These are phyloP conservation scores for Keqinozyma sinolaborantium DNA, from an alignment of 1,139 yeast species.

Conservation along the genomic window DNA sequence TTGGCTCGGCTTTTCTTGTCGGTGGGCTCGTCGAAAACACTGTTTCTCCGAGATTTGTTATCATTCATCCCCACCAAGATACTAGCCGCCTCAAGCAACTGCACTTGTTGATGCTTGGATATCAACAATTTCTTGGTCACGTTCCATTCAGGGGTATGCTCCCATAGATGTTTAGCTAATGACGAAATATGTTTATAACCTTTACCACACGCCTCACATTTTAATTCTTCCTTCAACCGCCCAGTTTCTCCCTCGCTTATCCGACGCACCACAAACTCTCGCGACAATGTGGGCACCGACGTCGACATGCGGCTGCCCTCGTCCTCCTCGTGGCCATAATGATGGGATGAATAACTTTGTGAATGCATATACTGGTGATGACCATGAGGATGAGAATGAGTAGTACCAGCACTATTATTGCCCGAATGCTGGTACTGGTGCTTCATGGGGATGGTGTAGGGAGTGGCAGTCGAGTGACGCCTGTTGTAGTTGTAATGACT, in stretches of 20 bases:
- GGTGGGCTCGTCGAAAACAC: slow-evolving; percentile 10
- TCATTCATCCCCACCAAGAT: slow-evolving; percentile 82
- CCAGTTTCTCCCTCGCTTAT: slow-evolving; percentile 87
- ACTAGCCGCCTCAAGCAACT: slow-evolving; percentile 82
- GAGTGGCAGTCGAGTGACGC: slow-evolving; percentile 28
- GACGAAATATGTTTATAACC: slow-evolving; percentile 86
- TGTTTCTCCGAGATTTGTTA: slow-evolving; percentile 10
- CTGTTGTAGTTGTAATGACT: slow-evolving; percentile 30
- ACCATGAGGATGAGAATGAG: slow-evolving; percentile 5
- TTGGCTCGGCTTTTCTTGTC: slow-evolving; percentile 9
- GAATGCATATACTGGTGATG: slow-evolving; percentile 6
- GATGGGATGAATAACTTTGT: not conserved
- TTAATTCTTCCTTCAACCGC: slow-evolving; percentile 73
- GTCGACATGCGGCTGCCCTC: slow-evolving; percentile 16
- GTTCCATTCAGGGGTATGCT: slow-evolving; percentile 89
- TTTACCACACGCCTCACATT: slow-evolving; percentile 88
- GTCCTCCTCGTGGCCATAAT: slow-evolving; percentile 4
- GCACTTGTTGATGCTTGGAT: slow-evolving; percentile 91
- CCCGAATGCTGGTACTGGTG: slow-evolving; percentile 19
- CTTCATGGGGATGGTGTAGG: slow-evolving; percentile 33
- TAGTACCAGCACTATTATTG: slow-evolving; percentile 7
- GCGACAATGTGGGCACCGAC: slow-evolving; percentile 50
- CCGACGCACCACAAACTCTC: slow-evolving; percentile 78
- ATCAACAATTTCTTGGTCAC: slow-evolving; percentile 75
- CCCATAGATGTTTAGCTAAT: slow-evolving; percentile 71